Percentiles rank a stretch among this genome's conserved stretches.
These are phyloP conservation scores for Trametes sp. DNA, from an alignment of 1,284 basidiomycete species.

Conservation along the genomic window DNA sequence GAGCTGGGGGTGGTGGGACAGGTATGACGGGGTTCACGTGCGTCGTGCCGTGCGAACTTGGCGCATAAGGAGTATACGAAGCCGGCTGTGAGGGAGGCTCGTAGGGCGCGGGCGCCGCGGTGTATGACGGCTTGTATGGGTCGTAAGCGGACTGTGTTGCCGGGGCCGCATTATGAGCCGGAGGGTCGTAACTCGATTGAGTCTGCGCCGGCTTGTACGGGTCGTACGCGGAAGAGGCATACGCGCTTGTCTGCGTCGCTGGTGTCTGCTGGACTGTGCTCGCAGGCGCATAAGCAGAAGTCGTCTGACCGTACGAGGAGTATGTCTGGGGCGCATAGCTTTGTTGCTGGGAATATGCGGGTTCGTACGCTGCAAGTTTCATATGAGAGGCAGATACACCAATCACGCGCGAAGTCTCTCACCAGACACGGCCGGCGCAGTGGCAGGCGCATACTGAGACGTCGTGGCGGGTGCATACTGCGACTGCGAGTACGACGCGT, in stretches of 20 bases:
- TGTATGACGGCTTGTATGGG: constrained; percentile 34
- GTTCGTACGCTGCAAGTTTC: constrained; percentile 23
- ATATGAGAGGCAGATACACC: neutral
- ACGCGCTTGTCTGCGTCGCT: constrained; percentile 20
- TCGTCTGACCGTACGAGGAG: constrained; percentile 27
- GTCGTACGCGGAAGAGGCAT: constrained; percentile 29
- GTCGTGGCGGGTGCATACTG: constrained; percentile 23
- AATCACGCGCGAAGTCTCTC: neutral
- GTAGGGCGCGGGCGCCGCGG: constrained; percentile 6
- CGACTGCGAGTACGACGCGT: constrained; percentile 27
- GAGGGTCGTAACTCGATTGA: constrained; percentile 16
- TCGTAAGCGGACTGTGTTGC: constrained; percentile 28
- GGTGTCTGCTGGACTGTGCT: constrained; percentile 15
- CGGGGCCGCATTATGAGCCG: constrained; percentile 4
- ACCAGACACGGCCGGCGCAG: constrained; percentile 20
- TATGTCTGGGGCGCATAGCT: constrained; percentile 26
- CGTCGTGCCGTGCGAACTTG: constrained; percentile 19
- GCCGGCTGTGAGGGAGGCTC: constrained; percentile 14
- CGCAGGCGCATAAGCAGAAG: constrained; percentile 17
- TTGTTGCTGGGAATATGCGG: constrained; percentile 25
- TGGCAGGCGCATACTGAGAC: constrained; percentile 20
- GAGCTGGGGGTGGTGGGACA: constrained; percentile 27
- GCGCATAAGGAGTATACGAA: constrained; percentile 18
- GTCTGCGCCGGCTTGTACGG: constrained; percentile 29
- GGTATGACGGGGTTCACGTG: constrained; percentile 18